Conservation (phyloP, 331 rosid genomes). For the Saraca asoca region DNA sequence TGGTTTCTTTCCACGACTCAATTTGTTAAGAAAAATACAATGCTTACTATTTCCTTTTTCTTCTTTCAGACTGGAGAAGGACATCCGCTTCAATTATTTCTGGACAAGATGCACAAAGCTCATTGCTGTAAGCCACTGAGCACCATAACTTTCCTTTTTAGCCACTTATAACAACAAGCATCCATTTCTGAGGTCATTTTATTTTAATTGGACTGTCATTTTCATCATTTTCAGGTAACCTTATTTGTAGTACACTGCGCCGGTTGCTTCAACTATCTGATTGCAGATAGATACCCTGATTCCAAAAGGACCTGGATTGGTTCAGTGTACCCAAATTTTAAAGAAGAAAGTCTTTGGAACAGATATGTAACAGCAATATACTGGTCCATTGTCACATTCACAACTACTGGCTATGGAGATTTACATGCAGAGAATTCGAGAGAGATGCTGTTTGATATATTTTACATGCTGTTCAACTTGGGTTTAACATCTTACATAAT, state of each 20-base stretch:
- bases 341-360: conserved; percentile 60
- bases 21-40: conserved; percentile 6
- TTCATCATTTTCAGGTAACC: conserved; percentile 61
- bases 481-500: conserved; percentile 81
- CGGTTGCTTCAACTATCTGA: conserved; percentile 69
- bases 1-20: conserved; percentile 30
- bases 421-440: conserved; percentile 73
- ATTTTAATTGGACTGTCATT: conserved; percentile 1
- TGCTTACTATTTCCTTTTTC: conserved; percentile 35
- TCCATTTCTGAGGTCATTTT: conserved; percentile 3
- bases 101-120: conserved; percentile 93
- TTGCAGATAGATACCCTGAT: conserved; percentile 75
- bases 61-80: conserved; percentile 83
- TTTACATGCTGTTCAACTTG: conserved; percentile 70
- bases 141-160: conserved; percentile 12
- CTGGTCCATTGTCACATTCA: conserved; percentile 85
- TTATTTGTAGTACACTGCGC: conserved; percentile 80
- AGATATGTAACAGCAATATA: conserved; percentile 69
- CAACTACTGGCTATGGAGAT: conserved; percentile 90
- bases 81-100: conserved; percentile 89
- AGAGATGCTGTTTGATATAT: conserved; percentile 68
- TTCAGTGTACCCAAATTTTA: conserved; percentile 64
- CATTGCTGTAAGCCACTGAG: conserved; percentile 58
- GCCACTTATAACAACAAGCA: no score
- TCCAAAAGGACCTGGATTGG: conserved; percentile 77